These are phyloP conservation scores for Coriaria nepalensis DNA, from an alignment of 306 rosid species.

Conservation along the genomic window DNA sequence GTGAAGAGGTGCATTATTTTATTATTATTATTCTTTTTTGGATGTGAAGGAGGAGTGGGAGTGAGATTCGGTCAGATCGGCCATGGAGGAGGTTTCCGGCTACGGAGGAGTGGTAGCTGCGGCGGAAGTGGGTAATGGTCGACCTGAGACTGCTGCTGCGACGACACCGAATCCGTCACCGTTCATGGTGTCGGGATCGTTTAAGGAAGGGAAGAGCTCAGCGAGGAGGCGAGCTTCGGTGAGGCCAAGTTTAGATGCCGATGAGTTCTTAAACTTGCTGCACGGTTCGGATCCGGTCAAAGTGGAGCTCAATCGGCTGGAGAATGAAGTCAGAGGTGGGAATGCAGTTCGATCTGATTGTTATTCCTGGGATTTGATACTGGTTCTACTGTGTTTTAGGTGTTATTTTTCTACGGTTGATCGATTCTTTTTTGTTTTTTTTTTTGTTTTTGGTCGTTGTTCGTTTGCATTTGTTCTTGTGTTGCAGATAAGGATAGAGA, in stretches of 20 bases:
- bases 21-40: conserved; percentile 24
- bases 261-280: conserved; percentile 67
- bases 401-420: background rate
- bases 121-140: conserved; percentile 9
- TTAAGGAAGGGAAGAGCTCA: conserved; percentile 73
- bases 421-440: conserved; percentile 10
- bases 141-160: background rate
- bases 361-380: conserved; percentile 21
- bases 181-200: conserved; percentile 60
- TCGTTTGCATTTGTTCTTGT: background rate
- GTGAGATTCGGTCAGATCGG: conserved; percentile 45
- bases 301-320: conserved; percentile 89
- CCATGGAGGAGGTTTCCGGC: conserved; percentile 64
- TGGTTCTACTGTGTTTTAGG: conserved; percentile 16
- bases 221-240: conserved; percentile 49
- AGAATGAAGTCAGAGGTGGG: conserved; percentile 87
- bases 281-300: conserved; percentile 99
- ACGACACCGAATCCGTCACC: conserved; percentile 19
- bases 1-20: no score
- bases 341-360: conserved; percentile 54
- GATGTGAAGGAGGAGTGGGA: conserved; percentile 31
- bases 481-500: conserved; percentile 80
- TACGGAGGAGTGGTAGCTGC: conserved; percentile 26
- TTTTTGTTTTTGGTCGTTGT: background rate
- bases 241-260: conserved; percentile 81